These are phyloP conservation scores for Ramaria sp. DNA, from an alignment of 768 basidiomycete genomes.

Conservation along the genomic window DNA sequence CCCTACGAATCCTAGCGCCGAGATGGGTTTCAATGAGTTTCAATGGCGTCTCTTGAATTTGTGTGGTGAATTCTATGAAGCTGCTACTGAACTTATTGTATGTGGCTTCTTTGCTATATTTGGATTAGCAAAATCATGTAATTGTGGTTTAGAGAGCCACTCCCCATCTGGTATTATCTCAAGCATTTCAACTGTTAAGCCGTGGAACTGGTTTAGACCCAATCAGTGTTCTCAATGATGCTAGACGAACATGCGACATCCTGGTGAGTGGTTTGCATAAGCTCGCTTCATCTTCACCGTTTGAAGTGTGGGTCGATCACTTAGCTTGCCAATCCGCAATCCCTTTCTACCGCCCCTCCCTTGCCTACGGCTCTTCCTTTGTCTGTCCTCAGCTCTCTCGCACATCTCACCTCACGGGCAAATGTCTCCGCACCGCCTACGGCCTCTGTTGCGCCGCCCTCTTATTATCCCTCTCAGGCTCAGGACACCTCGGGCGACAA, in stretches of 20 bases:
- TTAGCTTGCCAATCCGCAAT: slow-evolving; percentile 65
- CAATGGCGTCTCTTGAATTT: slow-evolving; percentile 77
- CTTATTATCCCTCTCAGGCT: slow-evolving; percentile 10
- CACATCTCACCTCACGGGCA: slow-evolving; percentile 12
- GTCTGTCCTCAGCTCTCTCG: slow-evolving; percentile 24
- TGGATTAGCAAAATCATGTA: slow-evolving; percentile 28
- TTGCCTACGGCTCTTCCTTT: slow-evolving; percentile 37
- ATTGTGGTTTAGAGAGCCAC: slow-evolving; percentile 37
- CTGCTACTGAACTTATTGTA: slow-evolving; percentile 78
- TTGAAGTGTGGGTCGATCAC: slow-evolving; percentile 11
- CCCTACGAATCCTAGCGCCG: not conserved
- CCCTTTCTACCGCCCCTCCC: slow-evolving; percentile 57
- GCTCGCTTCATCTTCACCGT: not conserved
- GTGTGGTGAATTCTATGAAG: slow-evolving; percentile 78
- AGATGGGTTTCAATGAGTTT: slow-evolving; percentile 40
- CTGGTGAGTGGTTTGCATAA: slow-evolving; percentile 36
- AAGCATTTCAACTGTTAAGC: slow-evolving; percentile 70
- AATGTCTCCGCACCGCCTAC: slow-evolving; percentile 23
- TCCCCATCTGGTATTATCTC: slow-evolving; percentile 62
- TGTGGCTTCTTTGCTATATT: slow-evolving; percentile 7
- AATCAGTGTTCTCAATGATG: slow-evolving; percentile 59
- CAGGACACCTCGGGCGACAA: slow-evolving; percentile 4
- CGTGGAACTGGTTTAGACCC: slow-evolving; percentile 56
- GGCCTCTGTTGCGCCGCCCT: slow-evolving; percentile 16
- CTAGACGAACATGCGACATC: slow-evolving; percentile 67